phyloP scores from a whole-genome alignment of 2,329 filamentous ascomycete genomes.

The Pyricularia pennisetigena region DNA sequence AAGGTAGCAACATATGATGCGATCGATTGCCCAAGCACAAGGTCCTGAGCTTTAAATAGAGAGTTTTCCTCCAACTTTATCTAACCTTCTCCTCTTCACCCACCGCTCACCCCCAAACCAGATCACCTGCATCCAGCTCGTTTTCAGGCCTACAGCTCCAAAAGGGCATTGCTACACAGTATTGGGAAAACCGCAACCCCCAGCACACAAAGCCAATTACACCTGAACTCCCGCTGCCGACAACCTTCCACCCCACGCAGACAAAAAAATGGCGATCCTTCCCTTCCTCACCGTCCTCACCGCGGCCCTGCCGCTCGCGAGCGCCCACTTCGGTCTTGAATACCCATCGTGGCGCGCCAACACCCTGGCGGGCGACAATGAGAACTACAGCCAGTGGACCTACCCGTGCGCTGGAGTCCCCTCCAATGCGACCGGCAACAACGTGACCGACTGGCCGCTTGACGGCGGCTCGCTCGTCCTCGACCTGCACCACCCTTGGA shows the following conservation, averaged over 20 bases:
- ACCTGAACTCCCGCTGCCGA: not conserved
- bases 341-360: slow-evolving; percentile 40
- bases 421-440: slow-evolving; percentile 23
- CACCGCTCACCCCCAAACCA: not conserved
- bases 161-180: not conserved
- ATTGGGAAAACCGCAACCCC: not conserved
- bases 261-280: slow-evolving; percentile 13
- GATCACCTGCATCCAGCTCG: not conserved
- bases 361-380: slow-evolving; percentile 21
- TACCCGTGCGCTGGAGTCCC: slow-evolving; percentile 43
- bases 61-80: not conserved
- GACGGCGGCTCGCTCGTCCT: slow-evolving; percentile 36
- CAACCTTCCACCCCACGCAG: slow-evolving; percentile 7
- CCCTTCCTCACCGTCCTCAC: slow-evolving; percentile 21
- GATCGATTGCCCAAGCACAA: not conserved
- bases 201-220: not conserved
- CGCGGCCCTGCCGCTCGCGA: slow-evolving; percentile 22
- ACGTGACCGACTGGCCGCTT: slow-evolving; percentile 44
- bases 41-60: not conserved
- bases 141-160: not conserved
- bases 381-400: slow-evolving; percentile 33
- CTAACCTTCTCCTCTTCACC: not conserved
- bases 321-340: slow-evolving; percentile 37
- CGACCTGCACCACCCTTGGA: slow-evolving; percentile 40
- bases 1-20: not conserved